A percentile compares a stretch with the other conserved stretches of the same genome.
These are phyloP conservation scores for Salix arbutifolia DNA, from an alignment of 345 rosid genomes.

Conservation along the genomic window DNA sequence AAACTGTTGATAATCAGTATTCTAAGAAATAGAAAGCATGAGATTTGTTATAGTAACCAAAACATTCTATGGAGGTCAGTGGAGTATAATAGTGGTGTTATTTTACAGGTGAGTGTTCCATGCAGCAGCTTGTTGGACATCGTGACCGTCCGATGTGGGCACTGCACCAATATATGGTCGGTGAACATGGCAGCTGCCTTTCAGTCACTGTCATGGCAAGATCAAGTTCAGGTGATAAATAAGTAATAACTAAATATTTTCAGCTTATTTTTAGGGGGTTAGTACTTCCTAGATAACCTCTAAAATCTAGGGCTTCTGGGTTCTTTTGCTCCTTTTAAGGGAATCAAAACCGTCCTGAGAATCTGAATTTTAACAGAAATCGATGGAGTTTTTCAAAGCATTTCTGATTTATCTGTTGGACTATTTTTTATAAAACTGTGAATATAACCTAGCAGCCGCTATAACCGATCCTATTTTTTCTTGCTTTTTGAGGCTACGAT, in stretches of 20 bases:
- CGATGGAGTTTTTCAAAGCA: conserved; percentile 31
- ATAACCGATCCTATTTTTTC: conserved; percentile 22
- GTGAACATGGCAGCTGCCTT: conserved; percentile 95
- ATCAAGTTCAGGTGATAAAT: conserved; percentile 47
- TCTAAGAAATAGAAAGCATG: not conserved
- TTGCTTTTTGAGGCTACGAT: conserved; percentile 30
- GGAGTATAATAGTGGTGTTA: not conserved
- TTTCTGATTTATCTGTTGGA: conserved; percentile 5
- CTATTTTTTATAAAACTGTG: not conserved
- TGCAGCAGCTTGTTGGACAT: conserved; percentile 78
- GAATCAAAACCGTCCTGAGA: conserved; percentile 18
- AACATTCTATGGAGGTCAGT: not conserved
- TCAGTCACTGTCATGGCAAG: conserved; percentile 78
- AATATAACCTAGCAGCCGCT: conserved; percentile 36
- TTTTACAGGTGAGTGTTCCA: conserved; percentile 87
- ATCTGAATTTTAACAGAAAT: conserved; percentile 18
- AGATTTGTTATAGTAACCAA: not conserved
- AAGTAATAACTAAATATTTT: not conserved
- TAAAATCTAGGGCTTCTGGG: conserved; percentile 37
- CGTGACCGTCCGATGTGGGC: conserved; percentile 97
- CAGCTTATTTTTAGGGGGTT: conserved; percentile 19
- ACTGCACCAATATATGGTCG: conserved; percentile 93
- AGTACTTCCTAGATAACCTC: conserved; percentile 8
- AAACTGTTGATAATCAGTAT: not conserved
- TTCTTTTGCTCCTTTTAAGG: conserved; percentile 17